Percentiles rank a stretch among this genome's conserved stretches.
Conservation (phyloP, 1,139 yeast genomes). For the Citeromyces siamensis region DNA sequence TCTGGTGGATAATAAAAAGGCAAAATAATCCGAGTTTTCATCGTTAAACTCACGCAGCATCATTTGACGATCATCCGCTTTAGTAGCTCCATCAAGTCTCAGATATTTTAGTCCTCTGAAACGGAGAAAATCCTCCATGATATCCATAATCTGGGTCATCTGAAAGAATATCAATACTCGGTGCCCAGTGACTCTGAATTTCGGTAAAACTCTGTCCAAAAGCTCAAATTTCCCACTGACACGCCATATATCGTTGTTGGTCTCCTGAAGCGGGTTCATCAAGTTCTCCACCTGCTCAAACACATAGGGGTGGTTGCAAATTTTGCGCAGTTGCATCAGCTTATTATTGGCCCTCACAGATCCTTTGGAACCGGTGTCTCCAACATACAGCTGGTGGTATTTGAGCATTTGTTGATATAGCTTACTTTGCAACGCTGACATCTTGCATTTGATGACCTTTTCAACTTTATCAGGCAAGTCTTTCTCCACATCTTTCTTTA, state of each 20-base stretch:
- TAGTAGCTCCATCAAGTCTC: slow-evolving; percentile 75
- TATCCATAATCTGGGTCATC: slow-evolving; percentile 85
- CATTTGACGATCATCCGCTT: slow-evolving; percentile 69
- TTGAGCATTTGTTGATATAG: slow-evolving; percentile 73
- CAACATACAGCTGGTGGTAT: slow-evolving; percentile 53
- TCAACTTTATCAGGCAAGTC: slow-evolving; percentile 95
- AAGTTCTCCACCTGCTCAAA: slow-evolving; percentile 89
- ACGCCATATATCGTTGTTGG: slow-evolving; percentile 68
- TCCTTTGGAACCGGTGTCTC: slow-evolving; percentile 63
- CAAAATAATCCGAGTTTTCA: slow-evolving; percentile 60
- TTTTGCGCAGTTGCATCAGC: slow-evolving; percentile 91
- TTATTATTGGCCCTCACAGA: slow-evolving; percentile 51
- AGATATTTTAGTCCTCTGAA: slow-evolving; percentile 52
- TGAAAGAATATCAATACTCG: slow-evolving; percentile 75
- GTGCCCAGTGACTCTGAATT: slow-evolving; percentile 64
- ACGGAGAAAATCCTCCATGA: slow-evolving; percentile 75
- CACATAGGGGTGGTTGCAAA: slow-evolving; percentile 96
- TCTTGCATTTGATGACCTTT: slow-evolving; percentile 87
- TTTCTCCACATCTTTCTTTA: slow-evolving; percentile 94
- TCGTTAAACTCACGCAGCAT: slow-evolving; percentile 63
- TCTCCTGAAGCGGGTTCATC: slow-evolving; percentile 62
- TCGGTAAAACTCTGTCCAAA: slow-evolving; percentile 62
- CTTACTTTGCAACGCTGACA: slow-evolving; percentile 75
- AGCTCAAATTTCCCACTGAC: slow-evolving; percentile 66
- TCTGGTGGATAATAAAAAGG: slow-evolving; percentile 71